Percentiles rank a stretch among this genome's conserved stretches.
Conservation (phyloP, 2,329 filamentous ascomycete genomes). For the Cadophora sp. region DNA sequence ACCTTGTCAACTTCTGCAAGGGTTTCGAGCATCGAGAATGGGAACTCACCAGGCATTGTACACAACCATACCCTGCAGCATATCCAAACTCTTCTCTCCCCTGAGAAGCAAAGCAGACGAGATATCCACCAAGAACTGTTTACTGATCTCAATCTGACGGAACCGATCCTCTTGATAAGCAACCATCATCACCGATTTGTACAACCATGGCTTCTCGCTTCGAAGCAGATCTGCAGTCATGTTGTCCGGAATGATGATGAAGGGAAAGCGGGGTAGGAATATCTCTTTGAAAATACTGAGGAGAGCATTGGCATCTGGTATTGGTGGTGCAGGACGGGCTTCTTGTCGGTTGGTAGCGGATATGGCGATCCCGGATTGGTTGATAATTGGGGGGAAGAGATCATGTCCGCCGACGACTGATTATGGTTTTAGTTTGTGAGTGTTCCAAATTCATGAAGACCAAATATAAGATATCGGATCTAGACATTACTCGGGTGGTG, state of each 20-base stretch:
- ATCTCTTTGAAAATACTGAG: slow-evolving; percentile 29
- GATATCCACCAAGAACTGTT: slow-evolving; percentile 32
- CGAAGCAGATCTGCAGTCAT: slow-evolving; percentile 29
- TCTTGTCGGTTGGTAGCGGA: neutral
- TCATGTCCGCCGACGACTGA: slow-evolving; percentile 1
- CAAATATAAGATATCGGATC: too few relatives aligned
- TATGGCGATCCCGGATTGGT: neutral
- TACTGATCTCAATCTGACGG: slow-evolving; percentile 31
- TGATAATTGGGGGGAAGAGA: slow-evolving; percentile 2
- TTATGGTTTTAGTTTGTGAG: too few relatives aligned
- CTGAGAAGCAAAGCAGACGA: slow-evolving; percentile 31
- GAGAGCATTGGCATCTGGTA: slow-evolving; percentile 25
- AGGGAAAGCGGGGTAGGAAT: slow-evolving; percentile 34
- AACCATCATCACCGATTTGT: slow-evolving; percentile 32
- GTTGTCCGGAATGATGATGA: slow-evolving; percentile 29
- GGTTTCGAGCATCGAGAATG: neutral
- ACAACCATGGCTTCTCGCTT: slow-evolving; percentile 32
- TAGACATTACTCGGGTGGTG: too few relatives aligned
- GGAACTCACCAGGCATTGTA: slow-evolving; percentile 37
- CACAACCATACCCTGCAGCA: slow-evolving; percentile 37
- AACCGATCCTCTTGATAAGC: slow-evolving; percentile 26
- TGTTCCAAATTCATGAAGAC: too few relatives aligned
- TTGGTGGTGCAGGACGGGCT: neutral
- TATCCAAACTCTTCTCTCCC: slow-evolving; percentile 38
- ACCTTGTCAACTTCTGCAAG: neutral